Conservation (phyloP, 2,329 filamentous ascomycete species). For the Colletotrichum salicis region DNA sequence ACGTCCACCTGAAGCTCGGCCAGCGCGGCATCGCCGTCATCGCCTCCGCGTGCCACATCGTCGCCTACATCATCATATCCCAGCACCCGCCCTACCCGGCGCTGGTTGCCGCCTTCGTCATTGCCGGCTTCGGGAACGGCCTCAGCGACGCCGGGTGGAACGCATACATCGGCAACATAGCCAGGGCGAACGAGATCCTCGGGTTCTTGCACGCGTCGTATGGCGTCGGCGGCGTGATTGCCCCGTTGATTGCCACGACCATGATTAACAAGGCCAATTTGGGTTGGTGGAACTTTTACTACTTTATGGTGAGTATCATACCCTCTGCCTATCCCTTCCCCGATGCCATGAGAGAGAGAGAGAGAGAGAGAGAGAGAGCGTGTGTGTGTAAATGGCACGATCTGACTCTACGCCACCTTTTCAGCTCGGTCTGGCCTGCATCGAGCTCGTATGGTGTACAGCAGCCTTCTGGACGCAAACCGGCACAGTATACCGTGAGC, state of each 20-base stretch:
- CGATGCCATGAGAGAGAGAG: neutral
- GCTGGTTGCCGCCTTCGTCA: conserved; percentile 71
- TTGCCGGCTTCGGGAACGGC: conserved; percentile 78
- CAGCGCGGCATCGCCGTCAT: conserved; percentile 71
- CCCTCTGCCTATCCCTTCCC: too few relatives aligned
- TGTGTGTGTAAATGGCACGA: neutral
- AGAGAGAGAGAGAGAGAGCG: neutral
- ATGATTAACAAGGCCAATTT: conserved; percentile 72
- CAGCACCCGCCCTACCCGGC: conserved; percentile 76
- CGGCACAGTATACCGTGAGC: conserved; percentile 62
- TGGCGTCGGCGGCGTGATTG: conserved; percentile 73
- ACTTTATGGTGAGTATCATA: conserved; percentile 69
- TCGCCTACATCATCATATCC: conserved; percentile 72
- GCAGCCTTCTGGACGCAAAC: conserved; percentile 69
- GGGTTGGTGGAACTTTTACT: conserved; percentile 79
- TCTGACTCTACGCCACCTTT: neutral
- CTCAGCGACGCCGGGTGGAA: conserved; percentile 68
- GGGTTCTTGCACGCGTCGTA: conserved; percentile 77
- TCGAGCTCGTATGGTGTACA: conserved; percentile 63
- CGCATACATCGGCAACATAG: conserved; percentile 72
- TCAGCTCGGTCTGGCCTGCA: conserved; percentile 62
- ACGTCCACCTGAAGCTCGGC: conserved; percentile 48
- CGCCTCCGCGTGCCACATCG: conserved; percentile 67
- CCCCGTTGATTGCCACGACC: conserved; percentile 76
- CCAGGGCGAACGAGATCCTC: conserved; percentile 74